Evolutionary conservation across 495 filamentous ascomycete genomes (phyloP), one percentile per base, ranked within the genome.

Genomic region (Penicillium silybi): DNA sequence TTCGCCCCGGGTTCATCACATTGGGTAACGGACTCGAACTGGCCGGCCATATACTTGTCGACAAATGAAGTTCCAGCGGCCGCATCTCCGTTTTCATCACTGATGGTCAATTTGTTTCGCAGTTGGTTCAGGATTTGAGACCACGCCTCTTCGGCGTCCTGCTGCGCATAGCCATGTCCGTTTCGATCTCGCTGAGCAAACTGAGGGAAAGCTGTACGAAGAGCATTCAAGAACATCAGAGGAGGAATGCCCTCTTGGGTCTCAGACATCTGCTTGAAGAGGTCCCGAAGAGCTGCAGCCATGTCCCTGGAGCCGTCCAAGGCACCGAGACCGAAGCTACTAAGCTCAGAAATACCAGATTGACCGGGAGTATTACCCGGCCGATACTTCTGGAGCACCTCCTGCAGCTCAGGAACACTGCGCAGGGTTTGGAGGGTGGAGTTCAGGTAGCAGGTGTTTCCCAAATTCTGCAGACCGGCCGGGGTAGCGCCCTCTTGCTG

Each of bases 381-480:
- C 27, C 77, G 78, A 69, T 97, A 96, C 53, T 76, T 80, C 32
- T 67, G 61, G 16, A 98, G 79, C 63, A 92, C 85, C 32, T 88
- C 77, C 60, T 96, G 90, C 22, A 98, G 79, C 70, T 98, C 93
- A 0, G 95, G 95, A 46, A 98, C 88, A 53, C 88, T 80, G 48
- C 89, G 83, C 50, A 98, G 74, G 4, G 89, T 83, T 68, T 98
- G 93, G 18, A 98, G 79, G 0, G 93, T 97, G 19, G 95, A 91
- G 76, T 98, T 98, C 63, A 97, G 83, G 66, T 98, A 98, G 76
- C 93, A 98, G 1, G 93, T 97, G 64, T 98, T 98, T 20, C 93
- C 93, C 53, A 96, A 75, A 59, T 98, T 98, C 65, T 90, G 82
- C 54, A 98, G 68, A 26, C 93, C 93, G 50, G 93, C 89, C 11